phyloP scores from a whole-genome alignment of 2,329 filamentous ascomycete genomes.

The Colletotrichum sojae region DNA sequence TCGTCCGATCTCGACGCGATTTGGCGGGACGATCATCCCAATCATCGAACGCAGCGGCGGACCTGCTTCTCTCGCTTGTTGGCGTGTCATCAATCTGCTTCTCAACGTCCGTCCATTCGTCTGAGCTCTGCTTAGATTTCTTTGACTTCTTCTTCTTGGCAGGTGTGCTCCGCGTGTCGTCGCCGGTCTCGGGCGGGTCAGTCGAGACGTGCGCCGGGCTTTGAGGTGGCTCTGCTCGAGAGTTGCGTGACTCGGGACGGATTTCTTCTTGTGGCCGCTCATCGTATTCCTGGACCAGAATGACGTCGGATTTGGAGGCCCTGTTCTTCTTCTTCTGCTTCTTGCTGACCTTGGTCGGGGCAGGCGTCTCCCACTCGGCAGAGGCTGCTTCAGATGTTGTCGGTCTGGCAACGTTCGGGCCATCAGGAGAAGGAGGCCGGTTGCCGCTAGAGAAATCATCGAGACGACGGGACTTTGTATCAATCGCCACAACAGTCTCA shows the following conservation, averaged over 20 bases:
- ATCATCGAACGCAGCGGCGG: constrained; percentile 8
- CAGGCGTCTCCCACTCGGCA: constrained; percentile 43
- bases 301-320: constrained; percentile 47
- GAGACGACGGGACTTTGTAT: constrained; percentile 16
- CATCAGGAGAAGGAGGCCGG: constrained; percentile 5
- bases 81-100: constrained; percentile 26
- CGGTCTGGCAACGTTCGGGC: neutral
- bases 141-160: constrained; percentile 52
- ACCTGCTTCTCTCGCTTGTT: constrained; percentile 14
- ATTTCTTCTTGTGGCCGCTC: constrained; percentile 23
- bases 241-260: constrained; percentile 3
- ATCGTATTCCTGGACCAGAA: constrained; percentile 46
- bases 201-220: constrained; percentile 35
- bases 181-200: constrained; percentile 41
- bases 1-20: constrained; percentile 46
- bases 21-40: constrained; percentile 35
- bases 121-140: constrained; percentile 42
- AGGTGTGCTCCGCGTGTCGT: constrained; percentile 48
- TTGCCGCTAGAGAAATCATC: constrained; percentile 6
- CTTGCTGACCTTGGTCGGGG: constrained; percentile 48
- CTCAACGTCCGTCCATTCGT: constrained; percentile 42
- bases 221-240: constrained; percentile 8
- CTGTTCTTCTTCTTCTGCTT: constrained; percentile 59
- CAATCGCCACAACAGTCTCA: constrained; percentile 32
- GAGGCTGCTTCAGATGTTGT: constrained; percentile 11